Conservation (phyloP, 768 basidiomycete genomes). For the Psilocybe tampanensis region DNA sequence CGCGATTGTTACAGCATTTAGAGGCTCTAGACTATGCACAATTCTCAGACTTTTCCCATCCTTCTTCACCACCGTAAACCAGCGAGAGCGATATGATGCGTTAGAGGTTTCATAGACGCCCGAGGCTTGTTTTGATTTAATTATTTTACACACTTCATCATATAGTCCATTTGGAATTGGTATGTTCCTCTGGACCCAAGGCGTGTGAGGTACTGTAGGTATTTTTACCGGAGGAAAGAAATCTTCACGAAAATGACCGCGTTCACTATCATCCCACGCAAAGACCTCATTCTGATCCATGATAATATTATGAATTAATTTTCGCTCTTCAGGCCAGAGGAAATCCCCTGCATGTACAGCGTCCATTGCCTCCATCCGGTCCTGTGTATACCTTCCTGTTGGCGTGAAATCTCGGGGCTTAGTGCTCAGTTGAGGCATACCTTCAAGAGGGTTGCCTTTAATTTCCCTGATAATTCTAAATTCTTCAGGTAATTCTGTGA, state of each 20-base stretch:
- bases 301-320: conserved; percentile 6
- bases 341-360: conserved; percentile 18
- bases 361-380: conserved; percentile 22
- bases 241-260: conserved; percentile 16
- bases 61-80: conserved; percentile 41
- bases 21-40: conserved; percentile 36
- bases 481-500: neutral
- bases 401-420: conserved; percentile 4
- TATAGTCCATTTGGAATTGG: conserved; percentile 15
- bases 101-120: conserved; percentile 33
- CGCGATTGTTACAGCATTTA: conserved; percentile 37
- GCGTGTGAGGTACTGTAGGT: conserved; percentile 6
- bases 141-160: conserved; percentile 2
- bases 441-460: neutral
- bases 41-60: conserved; percentile 30
- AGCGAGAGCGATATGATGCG: conserved; percentile 35
- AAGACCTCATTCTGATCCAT: conserved; percentile 14
- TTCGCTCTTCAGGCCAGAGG: conserved; percentile 19
- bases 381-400: conserved; percentile 21
- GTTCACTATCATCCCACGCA: conserved; percentile 21
- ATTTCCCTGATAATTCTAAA: neutral
- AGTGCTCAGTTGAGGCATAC: neutral
- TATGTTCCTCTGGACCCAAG: conserved; percentile 12
- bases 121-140: conserved; percentile 31
- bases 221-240: conserved; percentile 15